Conservation (phyloP, 805 yeast species). For the Pichia californica region DNA sequence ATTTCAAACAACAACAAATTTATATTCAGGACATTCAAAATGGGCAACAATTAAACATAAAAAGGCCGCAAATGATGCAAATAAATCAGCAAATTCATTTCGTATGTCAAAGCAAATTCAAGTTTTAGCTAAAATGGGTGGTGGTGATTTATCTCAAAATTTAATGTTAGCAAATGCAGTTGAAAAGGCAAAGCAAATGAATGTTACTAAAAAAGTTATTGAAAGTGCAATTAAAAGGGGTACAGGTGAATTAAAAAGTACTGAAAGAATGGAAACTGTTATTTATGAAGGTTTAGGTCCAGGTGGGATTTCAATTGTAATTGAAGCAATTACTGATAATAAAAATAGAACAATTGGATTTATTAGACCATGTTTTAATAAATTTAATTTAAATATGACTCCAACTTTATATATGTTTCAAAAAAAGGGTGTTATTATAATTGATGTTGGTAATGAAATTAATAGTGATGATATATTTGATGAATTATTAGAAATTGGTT, state of each 20-base stretch:
- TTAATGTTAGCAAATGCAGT: constrained; percentile 60
- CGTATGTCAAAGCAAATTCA: constrained; percentile 69
- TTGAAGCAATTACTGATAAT: constrained; percentile 86
- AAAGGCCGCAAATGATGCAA: constrained; percentile 87
- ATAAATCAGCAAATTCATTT: constrained; percentile 60
- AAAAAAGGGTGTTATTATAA: constrained; percentile 63
- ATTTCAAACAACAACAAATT: constrained; percentile 1
- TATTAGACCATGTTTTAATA: constrained; percentile 69
- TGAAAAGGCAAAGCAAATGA: constrained; percentile 70
- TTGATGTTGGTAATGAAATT: constrained; percentile 32
- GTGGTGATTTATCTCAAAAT: constrained; percentile 54
- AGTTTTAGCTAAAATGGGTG: constrained; percentile 71
- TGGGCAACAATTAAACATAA: constrained; percentile 95
- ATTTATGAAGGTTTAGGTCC: constrained; percentile 89
- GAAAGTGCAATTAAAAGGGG: constrained; percentile 87
- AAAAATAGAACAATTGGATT: constrained; percentile 73
- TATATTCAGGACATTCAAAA: constrained; percentile 78
- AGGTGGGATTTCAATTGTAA: constrained; percentile 79
- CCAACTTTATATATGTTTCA: constrained; percentile 78
- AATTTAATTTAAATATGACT: constrained; percentile 55
- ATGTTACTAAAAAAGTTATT: constrained; percentile 76
- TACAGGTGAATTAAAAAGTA: constrained; percentile 51
- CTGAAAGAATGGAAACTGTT: constrained; percentile 44
- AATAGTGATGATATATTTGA: constrained; percentile 67
- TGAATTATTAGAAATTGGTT: constrained; percentile 66